A percentile compares a stretch with the other conserved stretches of the same genome.
Conservation (phyloP, 208 protist species). For the Vickermania ingenoplastis region DNA sequence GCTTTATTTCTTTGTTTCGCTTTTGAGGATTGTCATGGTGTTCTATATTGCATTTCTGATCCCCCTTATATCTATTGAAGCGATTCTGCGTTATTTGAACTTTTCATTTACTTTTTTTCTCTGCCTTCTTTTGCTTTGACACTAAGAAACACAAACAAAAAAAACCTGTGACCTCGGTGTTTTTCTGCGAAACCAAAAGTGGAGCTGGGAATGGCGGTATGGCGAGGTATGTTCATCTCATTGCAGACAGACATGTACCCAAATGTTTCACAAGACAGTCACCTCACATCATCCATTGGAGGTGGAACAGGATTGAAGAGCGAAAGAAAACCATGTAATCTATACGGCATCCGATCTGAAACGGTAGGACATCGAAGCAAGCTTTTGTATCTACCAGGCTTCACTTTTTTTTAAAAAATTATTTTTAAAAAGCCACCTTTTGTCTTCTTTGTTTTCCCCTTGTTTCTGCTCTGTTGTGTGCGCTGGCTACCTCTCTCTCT, state of each 20-base stretch:
- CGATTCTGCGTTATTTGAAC: not conserved
- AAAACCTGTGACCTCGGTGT: too few relatives aligned
- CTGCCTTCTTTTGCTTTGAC: not conserved
- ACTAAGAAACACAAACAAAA: too few relatives aligned
- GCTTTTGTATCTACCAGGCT: too few relatives aligned
- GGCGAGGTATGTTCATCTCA: too few relatives aligned
- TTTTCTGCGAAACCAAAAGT: too few relatives aligned
- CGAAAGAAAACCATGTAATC: not conserved
- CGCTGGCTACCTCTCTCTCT: not conserved
- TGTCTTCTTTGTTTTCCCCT: not conserved
- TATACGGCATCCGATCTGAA: not conserved
- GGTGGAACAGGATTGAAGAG: too few relatives aligned
- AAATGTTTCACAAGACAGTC: too few relatives aligned
- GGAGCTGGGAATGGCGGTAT: too few relatives aligned
- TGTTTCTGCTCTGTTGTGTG: not conserved
- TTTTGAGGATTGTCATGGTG: not conserved
- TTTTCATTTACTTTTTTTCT: not conserved
- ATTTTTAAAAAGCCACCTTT: not conserved
- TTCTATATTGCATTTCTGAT: not conserved
- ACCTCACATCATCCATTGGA: too few relatives aligned
- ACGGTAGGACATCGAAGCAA: too few relatives aligned
- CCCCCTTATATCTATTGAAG: too few relatives aligned
- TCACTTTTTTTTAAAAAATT: slow-evolving; percentile 1
- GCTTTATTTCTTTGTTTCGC: not conserved
- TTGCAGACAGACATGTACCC: too few relatives aligned